These are phyloP conservation scores for Vitis rupestris DNA, from an alignment of 164 flowering plant genomes.

Conservation along the genomic window DNA sequence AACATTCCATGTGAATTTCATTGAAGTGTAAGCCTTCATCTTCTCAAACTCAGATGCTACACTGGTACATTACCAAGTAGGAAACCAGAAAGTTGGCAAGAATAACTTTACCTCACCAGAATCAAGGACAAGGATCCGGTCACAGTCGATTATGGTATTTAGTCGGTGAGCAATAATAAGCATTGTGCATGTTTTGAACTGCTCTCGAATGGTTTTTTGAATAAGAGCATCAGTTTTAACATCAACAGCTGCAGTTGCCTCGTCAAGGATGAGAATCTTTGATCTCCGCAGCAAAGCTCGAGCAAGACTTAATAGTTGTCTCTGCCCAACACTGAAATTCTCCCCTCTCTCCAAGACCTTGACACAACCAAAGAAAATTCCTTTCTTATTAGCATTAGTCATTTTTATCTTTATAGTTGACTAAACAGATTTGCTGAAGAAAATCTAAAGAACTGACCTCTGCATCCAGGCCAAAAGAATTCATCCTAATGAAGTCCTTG, in stretches of 20 bases:
- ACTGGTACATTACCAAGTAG: no score
- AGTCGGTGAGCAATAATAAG: slow-evolving; percentile 53
- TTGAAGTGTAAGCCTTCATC: neutral
- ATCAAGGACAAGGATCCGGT: slow-evolving; percentile 53
- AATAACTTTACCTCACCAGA: slow-evolving; percentile 34
- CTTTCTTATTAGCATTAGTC: no score
- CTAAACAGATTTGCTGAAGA: neutral
- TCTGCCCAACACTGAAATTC: slow-evolving; percentile 63
- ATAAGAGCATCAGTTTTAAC: slow-evolving; percentile 52
- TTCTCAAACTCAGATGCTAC: no score
- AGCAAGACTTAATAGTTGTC: slow-evolving; percentile 55
- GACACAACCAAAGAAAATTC: slow-evolving; percentile 7
- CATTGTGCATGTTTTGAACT: slow-evolving; percentile 51
- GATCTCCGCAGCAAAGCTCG: slow-evolving; percentile 46
- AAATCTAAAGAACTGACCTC: slow-evolving; percentile 49
- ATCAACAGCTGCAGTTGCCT: slow-evolving; percentile 69
- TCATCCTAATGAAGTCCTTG: slow-evolving; percentile 83
- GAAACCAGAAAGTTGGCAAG: neutral
- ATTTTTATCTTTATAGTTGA: no score
- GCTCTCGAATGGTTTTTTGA: slow-evolving; percentile 50
- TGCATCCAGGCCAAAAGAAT: slow-evolving; percentile 78
- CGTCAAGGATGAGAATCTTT: slow-evolving; percentile 58
- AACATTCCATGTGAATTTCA: no score
- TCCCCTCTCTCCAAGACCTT: slow-evolving; percentile 65
- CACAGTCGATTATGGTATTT: slow-evolving; percentile 48